Conservation (phyloP, 805 yeast genomes). For the Starmera caribaea region DNA sequence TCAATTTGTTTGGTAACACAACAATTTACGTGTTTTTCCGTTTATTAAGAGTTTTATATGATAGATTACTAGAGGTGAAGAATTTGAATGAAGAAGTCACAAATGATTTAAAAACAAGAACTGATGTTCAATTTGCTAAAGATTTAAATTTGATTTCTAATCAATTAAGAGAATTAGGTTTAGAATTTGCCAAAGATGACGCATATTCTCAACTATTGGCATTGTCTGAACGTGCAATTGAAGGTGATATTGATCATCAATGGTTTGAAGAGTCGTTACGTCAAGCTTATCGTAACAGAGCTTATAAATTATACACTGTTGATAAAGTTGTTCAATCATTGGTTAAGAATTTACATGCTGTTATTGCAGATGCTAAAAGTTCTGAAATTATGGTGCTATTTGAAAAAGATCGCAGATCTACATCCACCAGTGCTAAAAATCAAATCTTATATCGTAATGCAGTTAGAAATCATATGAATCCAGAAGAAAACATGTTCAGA, state of each 20-base stretch:
- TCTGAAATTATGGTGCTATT: slow-evolving; percentile 73
- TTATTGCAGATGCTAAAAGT: slow-evolving; percentile 70
- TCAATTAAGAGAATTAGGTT: slow-evolving; percentile 73
- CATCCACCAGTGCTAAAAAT: slow-evolving; percentile 65
- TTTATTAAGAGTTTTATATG: slow-evolving; percentile 70
- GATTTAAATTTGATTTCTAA: slow-evolving; percentile 76
- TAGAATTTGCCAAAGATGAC: slow-evolving; percentile 57
- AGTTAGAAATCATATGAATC: slow-evolving; percentile 70
- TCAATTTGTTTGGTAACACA: slow-evolving; percentile 80
- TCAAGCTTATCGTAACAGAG: slow-evolving; percentile 89
- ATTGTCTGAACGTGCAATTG: slow-evolving; percentile 68
- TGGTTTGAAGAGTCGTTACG: slow-evolving; percentile 94
- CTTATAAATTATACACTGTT: slow-evolving; percentile 84
- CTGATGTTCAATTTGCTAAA: slow-evolving; percentile 67
- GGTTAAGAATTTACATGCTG: slow-evolving; percentile 78
- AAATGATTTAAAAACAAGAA: slow-evolving; percentile 57
- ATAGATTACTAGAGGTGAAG: slow-evolving; percentile 73
- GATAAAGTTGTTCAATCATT: slow-evolving; percentile 84
- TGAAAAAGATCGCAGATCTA: slow-evolving; percentile 66
- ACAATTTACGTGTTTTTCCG: slow-evolving; percentile 86
- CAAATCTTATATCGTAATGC: slow-evolving; percentile 89
- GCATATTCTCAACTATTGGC: slow-evolving; percentile 73
- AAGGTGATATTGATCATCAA: slow-evolving; percentile 86
- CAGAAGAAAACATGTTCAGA: slow-evolving; percentile 90
- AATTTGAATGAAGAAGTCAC: slow-evolving; percentile 57